Conservation (phyloP, 805 yeast genomes). For the Cyberlindnera euphorbiiphila region DNA sequence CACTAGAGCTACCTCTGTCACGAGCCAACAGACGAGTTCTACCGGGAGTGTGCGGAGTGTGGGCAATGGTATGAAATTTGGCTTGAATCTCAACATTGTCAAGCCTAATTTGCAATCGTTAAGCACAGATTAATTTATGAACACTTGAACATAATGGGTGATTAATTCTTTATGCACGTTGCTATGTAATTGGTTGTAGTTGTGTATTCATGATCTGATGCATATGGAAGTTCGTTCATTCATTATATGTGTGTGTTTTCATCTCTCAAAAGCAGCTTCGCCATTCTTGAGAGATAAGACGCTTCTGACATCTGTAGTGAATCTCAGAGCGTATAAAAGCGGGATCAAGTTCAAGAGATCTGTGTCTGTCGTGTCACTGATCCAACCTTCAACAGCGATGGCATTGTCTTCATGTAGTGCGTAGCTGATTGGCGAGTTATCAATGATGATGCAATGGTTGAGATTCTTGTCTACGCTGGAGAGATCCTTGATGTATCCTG, state of each 20-base stretch:
- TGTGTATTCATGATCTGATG: too few relatives aligned
- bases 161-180: too few relatives aligned
- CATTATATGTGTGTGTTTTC: slow-evolving; percentile 3
- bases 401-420: slow-evolving; percentile 84
- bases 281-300: slow-evolving; percentile 74
- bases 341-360: slow-evolving; percentile 83
- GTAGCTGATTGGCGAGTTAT: slow-evolving; percentile 91
- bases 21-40: slow-evolving; percentile 7
- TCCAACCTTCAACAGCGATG: slow-evolving; percentile 95
- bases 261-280: slow-evolving; percentile 51
- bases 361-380: slow-evolving; percentile 88
- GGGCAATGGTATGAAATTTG: slow-evolving; percentile 27
- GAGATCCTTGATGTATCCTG: slow-evolving; percentile 82
- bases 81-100: slow-evolving; percentile 55
- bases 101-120: slow-evolving; percentile 41
- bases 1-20: slow-evolving; percentile 5
- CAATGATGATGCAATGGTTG: slow-evolving; percentile 70
- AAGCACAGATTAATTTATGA: slow-evolving; percentile 27
- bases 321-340: slow-evolving; percentile 67
- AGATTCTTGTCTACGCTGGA: slow-evolving; percentile 48
- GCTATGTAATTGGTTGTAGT: too few relatives aligned
- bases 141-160: neutral
- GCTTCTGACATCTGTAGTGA: slow-evolving; percentile 79
- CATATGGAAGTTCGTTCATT: slow-evolving; percentile 7
- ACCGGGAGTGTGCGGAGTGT: slow-evolving; percentile 1